Conservation (phyloP, 164 flowering plant genomes). For the Platanus orientalis region DNA sequence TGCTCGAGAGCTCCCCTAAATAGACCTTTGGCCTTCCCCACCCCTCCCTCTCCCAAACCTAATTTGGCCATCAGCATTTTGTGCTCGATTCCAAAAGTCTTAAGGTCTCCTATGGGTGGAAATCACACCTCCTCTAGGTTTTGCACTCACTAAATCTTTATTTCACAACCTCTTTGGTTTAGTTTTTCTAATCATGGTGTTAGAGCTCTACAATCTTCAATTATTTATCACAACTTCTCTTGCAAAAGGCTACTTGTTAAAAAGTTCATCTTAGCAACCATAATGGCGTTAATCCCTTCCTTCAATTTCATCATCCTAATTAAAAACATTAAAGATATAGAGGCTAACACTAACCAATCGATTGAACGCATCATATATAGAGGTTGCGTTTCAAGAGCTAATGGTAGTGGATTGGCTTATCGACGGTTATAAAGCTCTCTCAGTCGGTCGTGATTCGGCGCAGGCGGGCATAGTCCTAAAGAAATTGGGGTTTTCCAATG, state of each 20-base stretch:
- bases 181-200: slow-evolving; percentile 1
- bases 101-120: slow-evolving; percentile 22
- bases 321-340: background rate
- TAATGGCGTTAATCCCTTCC: slow-evolving; percentile 15
- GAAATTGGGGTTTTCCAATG: slow-evolving; percentile 14
- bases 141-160: slow-evolving; percentile 17
- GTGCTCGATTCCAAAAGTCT: slow-evolving; percentile 8
- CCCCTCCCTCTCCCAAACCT: too few relatives aligned
- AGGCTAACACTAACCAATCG: too few relatives aligned
- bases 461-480: slow-evolving; percentile 15
- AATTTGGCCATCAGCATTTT: too few relatives aligned
- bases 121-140: slow-evolving; percentile 28
- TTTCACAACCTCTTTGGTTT: background rate
- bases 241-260: slow-evolving; percentile 9
- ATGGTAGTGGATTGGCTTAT: slow-evolving; percentile 9
- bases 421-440: slow-evolving; percentile 5
- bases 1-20: too few relatives aligned
- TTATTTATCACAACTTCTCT: slow-evolving; percentile 20
- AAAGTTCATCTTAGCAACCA: slow-evolving; percentile 11
- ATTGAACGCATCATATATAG: slow-evolving; percentile 13
- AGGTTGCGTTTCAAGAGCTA: slow-evolving; percentile 3
- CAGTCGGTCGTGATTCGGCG: slow-evolving; percentile 7
- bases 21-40: too few relatives aligned
- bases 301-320: slow-evolving; percentile 11
- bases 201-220: slow-evolving; percentile 16